Evolutionary conservation across 225 moss, liverwort and hornwort species (phyloP).

Genomic region (Bryoerythrophyllum caledonicum): DNA sequence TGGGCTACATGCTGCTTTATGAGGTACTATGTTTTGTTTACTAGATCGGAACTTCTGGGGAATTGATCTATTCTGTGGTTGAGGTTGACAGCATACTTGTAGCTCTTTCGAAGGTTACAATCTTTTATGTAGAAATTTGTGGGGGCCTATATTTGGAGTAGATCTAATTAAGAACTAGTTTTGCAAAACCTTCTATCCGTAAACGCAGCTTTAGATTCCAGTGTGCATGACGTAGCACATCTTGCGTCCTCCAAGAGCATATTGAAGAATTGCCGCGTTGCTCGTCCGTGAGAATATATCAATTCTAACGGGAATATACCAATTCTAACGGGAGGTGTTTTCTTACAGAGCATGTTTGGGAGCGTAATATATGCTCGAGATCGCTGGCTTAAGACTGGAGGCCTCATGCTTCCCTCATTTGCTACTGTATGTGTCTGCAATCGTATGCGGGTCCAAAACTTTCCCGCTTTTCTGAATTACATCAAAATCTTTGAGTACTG

Average conservation of each 20-base stretch:
- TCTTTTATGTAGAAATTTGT: constrained; percentile 1
- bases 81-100: background rate
- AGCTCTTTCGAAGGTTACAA: constrained; percentile 2
- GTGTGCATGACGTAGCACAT: constrained; percentile 12
- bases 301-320: constrained; percentile 4
- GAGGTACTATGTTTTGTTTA: constrained; percentile 47
- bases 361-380: constrained; percentile 96
- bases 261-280: background rate
- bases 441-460: constrained; percentile 30
- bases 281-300: background rate
- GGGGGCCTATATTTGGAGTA: background rate
- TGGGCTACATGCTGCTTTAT: constrained; percentile 99
- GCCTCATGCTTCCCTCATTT: constrained; percentile 87
- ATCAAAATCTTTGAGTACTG: background rate
- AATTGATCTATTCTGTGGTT: background rate
- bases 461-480: constrained; percentile 13
- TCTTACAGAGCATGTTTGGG: constrained; percentile 85
- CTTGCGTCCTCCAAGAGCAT: background rate
- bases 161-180: constrained; percentile 4
- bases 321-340: constrained; percentile 14
- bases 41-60: constrained; percentile 5
- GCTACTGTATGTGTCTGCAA: constrained; percentile 72
- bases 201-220: background rate
- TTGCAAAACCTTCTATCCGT: background rate
- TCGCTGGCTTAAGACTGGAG: constrained; percentile 95